phyloP scores from a whole-genome alignment of 768 basidiomycete species.

The Termitomyces sp. region DNA sequence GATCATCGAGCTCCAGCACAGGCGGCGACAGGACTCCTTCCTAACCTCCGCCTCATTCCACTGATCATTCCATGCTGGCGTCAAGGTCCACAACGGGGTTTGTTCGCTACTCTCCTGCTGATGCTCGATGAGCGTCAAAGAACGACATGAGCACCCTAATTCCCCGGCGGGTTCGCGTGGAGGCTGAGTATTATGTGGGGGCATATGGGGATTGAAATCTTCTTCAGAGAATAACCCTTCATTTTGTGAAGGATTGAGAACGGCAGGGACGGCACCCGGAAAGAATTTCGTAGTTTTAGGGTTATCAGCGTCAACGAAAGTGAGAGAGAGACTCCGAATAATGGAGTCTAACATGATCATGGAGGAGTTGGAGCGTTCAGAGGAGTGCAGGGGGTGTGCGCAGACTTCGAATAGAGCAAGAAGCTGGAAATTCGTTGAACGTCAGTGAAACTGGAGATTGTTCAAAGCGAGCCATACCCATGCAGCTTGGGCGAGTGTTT shows the following conservation, averaged over 20 bases:
- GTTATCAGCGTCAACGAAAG: constrained; percentile 56
- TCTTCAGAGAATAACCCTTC: constrained; percentile 21
- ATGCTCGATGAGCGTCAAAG: constrained; percentile 46
- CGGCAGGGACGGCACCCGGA: constrained; percentile 46
- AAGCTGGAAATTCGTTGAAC: constrained; percentile 37
- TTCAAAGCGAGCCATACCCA: constrained; percentile 46
- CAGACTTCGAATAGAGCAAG: constrained; percentile 72
- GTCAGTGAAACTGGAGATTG: not conserved
- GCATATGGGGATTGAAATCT: constrained; percentile 15
- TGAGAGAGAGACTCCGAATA: constrained; percentile 58
- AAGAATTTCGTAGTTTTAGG: constrained; percentile 47
- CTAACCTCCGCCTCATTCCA: constrained; percentile 63
- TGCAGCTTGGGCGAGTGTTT: constrained; percentile 69
- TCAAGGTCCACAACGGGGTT: constrained; percentile 59
- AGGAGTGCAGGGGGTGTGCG: constrained; percentile 59
- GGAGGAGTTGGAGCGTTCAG: constrained; percentile 50
- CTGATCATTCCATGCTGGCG: constrained; percentile 58
- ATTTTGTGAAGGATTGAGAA: constrained; percentile 20
- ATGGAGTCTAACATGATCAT: constrained; percentile 65
- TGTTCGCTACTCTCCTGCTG: constrained; percentile 51
- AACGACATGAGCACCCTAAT: constrained; percentile 42
- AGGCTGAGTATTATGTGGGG: not conserved
- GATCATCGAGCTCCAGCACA: constrained; percentile 71
- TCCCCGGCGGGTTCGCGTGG: constrained; percentile 11
- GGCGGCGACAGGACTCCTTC: constrained; percentile 67